A percentile compares a stretch with the other conserved stretches of the same genome.
phyloP scores from a whole-genome alignment of 2,329 filamentous ascomycete species.

The Huntiella omanensis region DNA sequence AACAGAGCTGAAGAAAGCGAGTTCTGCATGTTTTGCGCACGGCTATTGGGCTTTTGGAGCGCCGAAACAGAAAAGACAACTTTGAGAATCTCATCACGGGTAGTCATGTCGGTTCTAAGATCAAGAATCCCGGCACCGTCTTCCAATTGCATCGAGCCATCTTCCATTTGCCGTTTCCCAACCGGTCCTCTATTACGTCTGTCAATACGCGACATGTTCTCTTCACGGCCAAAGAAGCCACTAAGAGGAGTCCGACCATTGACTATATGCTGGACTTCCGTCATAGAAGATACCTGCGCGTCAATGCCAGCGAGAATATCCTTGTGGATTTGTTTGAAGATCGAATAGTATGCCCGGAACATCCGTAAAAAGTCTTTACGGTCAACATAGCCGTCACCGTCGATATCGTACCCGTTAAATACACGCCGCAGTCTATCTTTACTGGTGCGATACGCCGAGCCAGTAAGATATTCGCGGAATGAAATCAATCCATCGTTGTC shows the following conservation, averaged over 20 bases:
- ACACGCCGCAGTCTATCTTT: constrained; percentile 54
- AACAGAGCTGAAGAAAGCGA: constrained; percentile 16
- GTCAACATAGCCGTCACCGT: constrained; percentile 69
- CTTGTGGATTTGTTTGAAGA: constrained; percentile 75
- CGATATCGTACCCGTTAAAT: constrained; percentile 80
- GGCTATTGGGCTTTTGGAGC: constrained; percentile 4
- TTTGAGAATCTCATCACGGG: constrained; percentile 40
- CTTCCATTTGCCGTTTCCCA: constrained; percentile 43
- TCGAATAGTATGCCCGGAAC: constrained; percentile 78
- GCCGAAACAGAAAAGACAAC: constrained; percentile 24
- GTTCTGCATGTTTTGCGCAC: constrained; percentile 1
- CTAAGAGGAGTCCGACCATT: constrained; percentile 59
- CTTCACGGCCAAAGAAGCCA: constrained; percentile 53
- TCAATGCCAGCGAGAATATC: constrained; percentile 66
- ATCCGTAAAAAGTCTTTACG: constrained; percentile 78
- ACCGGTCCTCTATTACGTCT: constrained; percentile 36
- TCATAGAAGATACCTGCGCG: constrained; percentile 57
- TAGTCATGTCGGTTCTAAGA: constrained; percentile 40
- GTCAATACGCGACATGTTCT: constrained; percentile 45
- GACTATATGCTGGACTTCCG: constrained; percentile 58
- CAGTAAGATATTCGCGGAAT: constrained; percentile 79
- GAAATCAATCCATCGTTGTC: constrained; percentile 78
- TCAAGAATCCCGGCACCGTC: constrained; percentile 39
- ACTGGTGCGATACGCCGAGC: constrained; percentile 50
- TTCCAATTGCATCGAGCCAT: constrained; percentile 45